These are phyloP conservation scores for Phialophora tarda DNA, from an alignment of 2,329 filamentous ascomycete species.

Conservation along the genomic window DNA sequence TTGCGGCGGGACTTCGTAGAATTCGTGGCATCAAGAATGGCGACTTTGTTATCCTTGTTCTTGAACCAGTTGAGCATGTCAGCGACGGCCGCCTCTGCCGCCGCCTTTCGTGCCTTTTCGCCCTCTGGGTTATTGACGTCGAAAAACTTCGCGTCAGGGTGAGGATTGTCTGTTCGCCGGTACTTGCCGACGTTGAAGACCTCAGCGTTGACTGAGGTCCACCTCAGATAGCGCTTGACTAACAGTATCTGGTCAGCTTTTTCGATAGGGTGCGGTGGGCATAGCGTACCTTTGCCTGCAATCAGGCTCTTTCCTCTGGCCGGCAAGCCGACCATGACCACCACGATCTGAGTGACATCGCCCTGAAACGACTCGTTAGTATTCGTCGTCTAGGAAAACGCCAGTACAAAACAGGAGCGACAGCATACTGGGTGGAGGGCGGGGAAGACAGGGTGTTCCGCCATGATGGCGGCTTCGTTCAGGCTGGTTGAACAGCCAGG, in stretches of 20 bases:
- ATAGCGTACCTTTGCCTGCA: conserved; percentile 80
- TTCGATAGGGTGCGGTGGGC: no score
- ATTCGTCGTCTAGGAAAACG: conserved; percentile 12
- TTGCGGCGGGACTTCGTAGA: conserved; percentile 86
- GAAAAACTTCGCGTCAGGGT: conserved; percentile 93
- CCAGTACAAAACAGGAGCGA: conserved; percentile 1
- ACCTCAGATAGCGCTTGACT: conserved; percentile 93
- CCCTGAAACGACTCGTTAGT: conserved; percentile 27
- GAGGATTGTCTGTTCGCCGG: conserved; percentile 84
- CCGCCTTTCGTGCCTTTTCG: conserved; percentile 83
- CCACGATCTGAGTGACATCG: conserved; percentile 94
- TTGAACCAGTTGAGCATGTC: conserved; percentile 97
- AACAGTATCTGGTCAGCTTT: conserved; percentile 26
- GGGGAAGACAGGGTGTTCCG: no score
- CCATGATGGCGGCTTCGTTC: background rate
- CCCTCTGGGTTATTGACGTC: conserved; percentile 88
- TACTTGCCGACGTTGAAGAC: conserved; percentile 99
- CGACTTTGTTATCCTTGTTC: conserved; percentile 76
- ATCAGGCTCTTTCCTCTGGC: conserved; percentile 97
- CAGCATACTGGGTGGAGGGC: background rate
- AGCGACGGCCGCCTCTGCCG: conserved; percentile 85
- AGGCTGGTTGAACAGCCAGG: background rate
- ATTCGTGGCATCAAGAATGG: conserved; percentile 95
- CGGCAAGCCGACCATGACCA: conserved; percentile 97
- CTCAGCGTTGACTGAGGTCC: conserved; percentile 91